phyloP scores from a whole-genome alignment of 148 eudicot species.

The Fagopyrum homotropicum region DNA sequence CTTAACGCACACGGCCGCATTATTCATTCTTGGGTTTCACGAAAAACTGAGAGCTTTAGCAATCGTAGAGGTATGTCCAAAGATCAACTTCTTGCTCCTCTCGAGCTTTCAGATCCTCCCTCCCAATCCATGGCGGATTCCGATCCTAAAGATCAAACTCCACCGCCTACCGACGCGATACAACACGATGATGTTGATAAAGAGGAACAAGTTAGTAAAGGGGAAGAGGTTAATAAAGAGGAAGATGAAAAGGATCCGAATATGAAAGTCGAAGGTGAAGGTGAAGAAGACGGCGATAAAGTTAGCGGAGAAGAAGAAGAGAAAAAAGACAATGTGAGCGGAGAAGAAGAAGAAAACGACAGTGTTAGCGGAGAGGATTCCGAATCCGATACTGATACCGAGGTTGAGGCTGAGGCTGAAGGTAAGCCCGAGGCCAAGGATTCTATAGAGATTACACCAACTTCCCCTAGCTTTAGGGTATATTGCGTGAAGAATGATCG shows the following conservation, averaged over 20 bases:
- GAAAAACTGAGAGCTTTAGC: neutral
- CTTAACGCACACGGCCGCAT: neutral
- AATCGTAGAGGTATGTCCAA: neutral
- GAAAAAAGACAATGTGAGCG: neutral
- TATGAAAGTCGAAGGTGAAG: neutral
- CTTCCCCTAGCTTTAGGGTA: conserved; percentile 4
- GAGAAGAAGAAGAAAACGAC: neutral
- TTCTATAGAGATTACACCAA: neutral
- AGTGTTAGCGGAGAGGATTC: too few relatives aligned
- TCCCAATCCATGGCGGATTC: neutral
- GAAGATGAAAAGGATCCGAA: neutral
- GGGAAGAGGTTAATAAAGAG: too few relatives aligned
- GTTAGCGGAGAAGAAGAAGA: neutral
- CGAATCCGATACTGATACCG: too few relatives aligned
- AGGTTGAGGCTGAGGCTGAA: too few relatives aligned
- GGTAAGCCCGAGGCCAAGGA: neutral
- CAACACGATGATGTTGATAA: too few relatives aligned
- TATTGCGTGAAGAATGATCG: neutral
- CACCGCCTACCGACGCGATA: too few relatives aligned
- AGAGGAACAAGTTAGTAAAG: too few relatives aligned
- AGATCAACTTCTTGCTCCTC: neutral
- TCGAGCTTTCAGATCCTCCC: neutral
- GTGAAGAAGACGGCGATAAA: neutral
- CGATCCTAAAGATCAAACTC: neutral
- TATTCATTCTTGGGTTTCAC: neutral